Base-by-base conservation (phyloP, 371 early-diverging fungal genomes). In the Actinomortierella wolfii region DNA sequence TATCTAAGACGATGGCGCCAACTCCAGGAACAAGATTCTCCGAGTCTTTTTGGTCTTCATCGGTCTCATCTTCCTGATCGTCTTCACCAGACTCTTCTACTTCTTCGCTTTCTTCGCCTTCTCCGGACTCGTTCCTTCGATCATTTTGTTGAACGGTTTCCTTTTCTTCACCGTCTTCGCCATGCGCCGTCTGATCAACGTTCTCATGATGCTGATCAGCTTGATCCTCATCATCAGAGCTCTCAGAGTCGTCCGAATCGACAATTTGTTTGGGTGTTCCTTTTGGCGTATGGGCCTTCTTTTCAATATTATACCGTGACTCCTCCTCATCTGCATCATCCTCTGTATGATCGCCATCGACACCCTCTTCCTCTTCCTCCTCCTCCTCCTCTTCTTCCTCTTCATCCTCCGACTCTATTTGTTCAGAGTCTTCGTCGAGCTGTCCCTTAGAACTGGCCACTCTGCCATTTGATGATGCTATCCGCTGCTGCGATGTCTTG, bases 261-360 rank as follows among this genome's bases (percentile, higher is more conserved):
- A 18, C 8, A 34, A 24, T 41, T 55, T 9, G 53, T 0, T 7
- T 21, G 20, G 14, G 23, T 43, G n/a, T 39, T 28, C 7, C 17
- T 13, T 34, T 21, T 45, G n/a, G 29, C 25, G 29, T 55, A 25
- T n/a, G 41, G 53, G 34, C 11, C 49, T 66, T 71, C 58, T 61
- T 65, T 20, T 65, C 59, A 3, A 66, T 62, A 13, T 29, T 66
- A 41, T 71, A 71, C 5, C 62, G 53, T 0, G 73, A 71, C n/a
- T 66, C 66, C 17, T 62, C 73, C 7, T 61, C 59, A 13, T 66
- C 60, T 1, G 51, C 54, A 5, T 57, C 44, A 20, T 14, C 23
- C 42, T 4, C 25, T 21, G 20, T 18, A 42, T 49, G n/a, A 8
- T 24, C 18, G 18, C 13, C 58, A 21, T 24, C 24, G 17, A 21